Percentiles rank a stretch among this genome's conserved stretches.
Evolutionary conservation across 2,329 filamentous ascomycete species (phyloP).

Genomic region (Ascochyta lentis): DNA sequence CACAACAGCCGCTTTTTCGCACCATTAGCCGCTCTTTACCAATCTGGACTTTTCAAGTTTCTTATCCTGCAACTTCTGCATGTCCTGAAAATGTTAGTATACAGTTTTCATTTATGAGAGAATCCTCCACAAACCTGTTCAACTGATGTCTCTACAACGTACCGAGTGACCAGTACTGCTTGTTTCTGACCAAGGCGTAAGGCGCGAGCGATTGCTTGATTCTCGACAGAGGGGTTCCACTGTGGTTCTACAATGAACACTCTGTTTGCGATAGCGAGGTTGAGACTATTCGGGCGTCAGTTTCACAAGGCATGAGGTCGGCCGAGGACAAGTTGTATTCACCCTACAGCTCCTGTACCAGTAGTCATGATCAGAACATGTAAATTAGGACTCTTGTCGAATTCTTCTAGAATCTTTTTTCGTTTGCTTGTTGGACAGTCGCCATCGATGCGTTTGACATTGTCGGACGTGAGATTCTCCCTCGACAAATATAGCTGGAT

Average conservation of each 20-base stretch:
- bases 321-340: slow-evolving; percentile 1
- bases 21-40: slow-evolving; percentile 1
- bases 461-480: background rate
- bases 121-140: slow-evolving; percentile 51
- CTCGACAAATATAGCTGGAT: slow-evolving; percentile 23
- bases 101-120: background rate
- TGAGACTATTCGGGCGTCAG: slow-evolving; percentile 45
- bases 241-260: slow-evolving; percentile 62
- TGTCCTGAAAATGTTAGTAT: slow-evolving; percentile 33
- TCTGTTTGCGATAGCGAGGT: slow-evolving; percentile 57
- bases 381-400: slow-evolving; percentile 33
- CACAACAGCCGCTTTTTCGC: background rate
- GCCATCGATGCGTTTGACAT: slow-evolving; percentile 56
- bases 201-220: slow-evolving; percentile 59
- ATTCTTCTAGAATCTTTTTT: slow-evolving; percentile 50
- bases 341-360: slow-evolving; percentile 61
- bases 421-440: slow-evolving; percentile 47
- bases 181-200: slow-evolving; percentile 56
- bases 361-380: slow-evolving; percentile 61
- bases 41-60: slow-evolving; percentile 36
- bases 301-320: background rate
- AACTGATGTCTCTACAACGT: slow-evolving; percentile 53
- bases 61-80: slow-evolving; percentile 44
- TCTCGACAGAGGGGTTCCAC: slow-evolving; percentile 62
- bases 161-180: slow-evolving; percentile 55